phyloP scores from a whole-genome alignment of 2,329 filamentous ascomycete species.

The Penicillium sp. region DNA sequence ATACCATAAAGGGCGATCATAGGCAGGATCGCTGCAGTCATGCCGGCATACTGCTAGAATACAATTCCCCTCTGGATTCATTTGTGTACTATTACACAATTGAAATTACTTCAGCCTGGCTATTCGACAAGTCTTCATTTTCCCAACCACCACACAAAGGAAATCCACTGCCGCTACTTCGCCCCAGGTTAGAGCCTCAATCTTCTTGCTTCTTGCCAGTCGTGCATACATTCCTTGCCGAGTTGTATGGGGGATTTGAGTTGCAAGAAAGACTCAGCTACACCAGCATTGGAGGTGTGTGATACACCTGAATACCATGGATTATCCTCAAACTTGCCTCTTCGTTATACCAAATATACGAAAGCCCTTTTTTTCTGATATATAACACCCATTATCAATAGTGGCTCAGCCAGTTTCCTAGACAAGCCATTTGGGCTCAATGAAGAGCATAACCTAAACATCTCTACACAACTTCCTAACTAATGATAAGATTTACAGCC shows the following conservation, averaged over 20 bases:
- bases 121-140: background rate
- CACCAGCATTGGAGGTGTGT: background rate
- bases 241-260: background rate
- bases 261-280: background rate
- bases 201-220: background rate
- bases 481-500: background rate
- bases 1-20: background rate
- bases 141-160: background rate
- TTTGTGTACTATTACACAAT: background rate
- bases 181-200: background rate
- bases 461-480: background rate
- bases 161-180: background rate
- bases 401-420: background rate
- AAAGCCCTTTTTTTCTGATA: background rate
- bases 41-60: background rate
- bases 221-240: background rate
- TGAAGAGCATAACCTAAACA: background rate
- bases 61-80: background rate
- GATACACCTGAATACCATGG: background rate
- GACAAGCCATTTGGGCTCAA: background rate
- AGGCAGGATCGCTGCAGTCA: background rate
- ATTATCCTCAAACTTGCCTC: background rate
- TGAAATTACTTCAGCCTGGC: background rate
- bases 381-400: background rate
- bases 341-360: background rate